Evolutionary conservation across 2,329 filamentous ascomycete species (phyloP).

Genomic region (Epichloe coenophiala): DNA sequence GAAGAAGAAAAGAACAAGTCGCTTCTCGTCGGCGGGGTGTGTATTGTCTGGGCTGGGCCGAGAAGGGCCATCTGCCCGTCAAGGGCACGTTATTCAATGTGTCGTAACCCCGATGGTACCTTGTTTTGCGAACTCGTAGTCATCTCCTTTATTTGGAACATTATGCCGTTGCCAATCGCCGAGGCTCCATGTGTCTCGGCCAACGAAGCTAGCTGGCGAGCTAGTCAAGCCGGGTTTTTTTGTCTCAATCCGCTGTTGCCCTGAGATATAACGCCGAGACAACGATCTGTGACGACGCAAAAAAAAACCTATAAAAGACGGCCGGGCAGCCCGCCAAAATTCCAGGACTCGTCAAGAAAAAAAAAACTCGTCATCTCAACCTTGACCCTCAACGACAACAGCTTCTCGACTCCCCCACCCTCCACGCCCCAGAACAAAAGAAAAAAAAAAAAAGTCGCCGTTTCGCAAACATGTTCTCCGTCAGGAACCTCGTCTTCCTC

Average conservation of each 20-base stretch:
- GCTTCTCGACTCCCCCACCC: too few relatives aligned
- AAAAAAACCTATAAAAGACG: not conserved
- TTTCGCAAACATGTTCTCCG: not conserved
- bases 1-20: too few relatives aligned
- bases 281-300: not conserved
- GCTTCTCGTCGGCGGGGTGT: too few relatives aligned
- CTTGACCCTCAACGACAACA: too few relatives aligned
- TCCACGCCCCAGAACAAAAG: not conserved
- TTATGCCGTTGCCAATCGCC: not conserved
- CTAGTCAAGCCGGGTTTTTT: too few relatives aligned
- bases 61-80: too few relatives aligned
- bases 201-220: not conserved
- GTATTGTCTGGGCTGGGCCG: too few relatives aligned
- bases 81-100: too few relatives aligned
- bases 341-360: too few relatives aligned
- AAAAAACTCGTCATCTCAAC: too few relatives aligned
- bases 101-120: too few relatives aligned
- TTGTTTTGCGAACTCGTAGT: too few relatives aligned
- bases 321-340: not conserved
- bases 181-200: not conserved
- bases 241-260: not conserved
- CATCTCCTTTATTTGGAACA: not conserved
- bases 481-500: conserved; percentile 5
- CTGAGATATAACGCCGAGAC: not conserved
- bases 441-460: not conserved